Evolutionary conservation across 208 protist genomes (phyloP), one percentile per base, ranked within the genome.

Genomic region (Blastocrithidia nonstop): DNA sequence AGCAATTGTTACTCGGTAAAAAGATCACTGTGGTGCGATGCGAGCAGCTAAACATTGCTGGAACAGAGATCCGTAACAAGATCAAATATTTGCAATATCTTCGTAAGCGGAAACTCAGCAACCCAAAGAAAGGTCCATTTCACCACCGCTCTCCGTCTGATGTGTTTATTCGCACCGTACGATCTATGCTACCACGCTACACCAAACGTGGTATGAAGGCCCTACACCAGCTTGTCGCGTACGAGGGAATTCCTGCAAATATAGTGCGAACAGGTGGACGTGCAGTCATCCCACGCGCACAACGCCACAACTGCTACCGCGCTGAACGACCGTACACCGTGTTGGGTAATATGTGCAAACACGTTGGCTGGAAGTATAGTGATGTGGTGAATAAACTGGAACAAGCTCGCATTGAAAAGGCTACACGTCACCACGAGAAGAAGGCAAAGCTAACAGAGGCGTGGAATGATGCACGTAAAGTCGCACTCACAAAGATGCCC

Each of bases 41-140:
- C 66, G 96, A 99, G 77, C 82, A 97, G 53, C 65, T 98, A 41
- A 91, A 75, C 56, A 92, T 98, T 45, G 90, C 88, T 25, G 96
- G 96, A 36, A 74, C 88, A 19, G 70, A 98, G 62, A 86, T 95
- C 71, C 95, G 96, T 61, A 99, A 99, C 95, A 98, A 98, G 82
- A 79, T 86, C 68, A 94, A 88, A 85, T 88, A 78, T 60, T 60
- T 89, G 21, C 54, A 76, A 55, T 98, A 91, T 67, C 61, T 99
- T 6, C 66, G 78, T 57, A 98, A 99, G 81, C 81, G 84, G 23
- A 88, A 80, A 45, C 96, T 98, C 73, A 95, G 93, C 55, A 99
- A 99, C 88, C 98, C 96, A 28, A 77, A 47, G 21, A 80, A 85
- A 36, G 98, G 98, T 57, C 96, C 94, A 42, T 97, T 95, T 81